phyloP scores from a whole-genome alignment of 371 early-diverging fungal genomes.

The Mucor racemosus region DNA sequence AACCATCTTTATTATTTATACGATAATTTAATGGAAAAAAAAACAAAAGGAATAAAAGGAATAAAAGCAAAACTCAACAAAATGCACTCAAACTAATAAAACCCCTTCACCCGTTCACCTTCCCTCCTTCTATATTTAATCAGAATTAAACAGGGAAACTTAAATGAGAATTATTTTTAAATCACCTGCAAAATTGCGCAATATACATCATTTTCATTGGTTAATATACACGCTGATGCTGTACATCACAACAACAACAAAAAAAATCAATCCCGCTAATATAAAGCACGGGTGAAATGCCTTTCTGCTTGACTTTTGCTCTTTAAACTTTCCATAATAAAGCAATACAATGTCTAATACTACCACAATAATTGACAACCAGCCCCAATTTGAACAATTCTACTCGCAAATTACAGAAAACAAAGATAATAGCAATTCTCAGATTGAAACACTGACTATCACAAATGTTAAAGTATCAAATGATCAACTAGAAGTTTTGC shows the following conservation, averaged over 20 bases:
- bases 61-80: too few relatives aligned
- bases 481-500: conserved; percentile 1
- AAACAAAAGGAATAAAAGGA: too few relatives aligned
- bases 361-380: not conserved
- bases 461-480: not conserved
- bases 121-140: too few relatives aligned
- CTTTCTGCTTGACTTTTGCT: not conserved
- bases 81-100: too few relatives aligned
- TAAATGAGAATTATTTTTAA: too few relatives aligned
- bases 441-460: not conserved
- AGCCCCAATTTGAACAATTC: not conserved
- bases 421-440: not conserved
- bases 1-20: too few relatives aligned
- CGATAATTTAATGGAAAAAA: too few relatives aligned
- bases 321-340: not conserved
- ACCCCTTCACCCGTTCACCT: too few relatives aligned
- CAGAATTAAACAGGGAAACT: too few relatives aligned
- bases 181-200: too few relatives aligned
- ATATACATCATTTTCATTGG: not conserved
- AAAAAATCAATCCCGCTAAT: not conserved
- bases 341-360: not conserved
- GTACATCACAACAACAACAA: not conserved
- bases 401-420: not conserved
- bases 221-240: not conserved
- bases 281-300: not conserved